A percentile compares a stretch with the other conserved stretches of the same genome.
phyloP scores from a whole-genome alignment of 2,329 filamentous ascomycete species.

The Furcasterigmium sp. region DNA sequence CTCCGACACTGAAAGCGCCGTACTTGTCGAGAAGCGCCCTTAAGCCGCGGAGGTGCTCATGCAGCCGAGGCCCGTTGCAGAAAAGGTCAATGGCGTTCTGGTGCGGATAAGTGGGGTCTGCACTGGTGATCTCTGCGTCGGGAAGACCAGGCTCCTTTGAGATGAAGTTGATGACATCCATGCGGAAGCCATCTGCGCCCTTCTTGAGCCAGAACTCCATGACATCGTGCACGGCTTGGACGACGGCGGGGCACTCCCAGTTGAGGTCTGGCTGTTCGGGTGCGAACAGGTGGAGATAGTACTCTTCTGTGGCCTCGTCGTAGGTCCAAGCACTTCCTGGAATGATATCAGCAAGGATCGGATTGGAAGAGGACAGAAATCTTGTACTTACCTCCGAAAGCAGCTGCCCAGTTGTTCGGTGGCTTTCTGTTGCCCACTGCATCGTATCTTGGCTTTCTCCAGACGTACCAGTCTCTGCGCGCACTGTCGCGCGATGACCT shows the following conservation, averaged over 20 bases:
- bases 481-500: slow-evolving; percentile 37
- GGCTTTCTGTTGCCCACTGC: slow-evolving; percentile 25
- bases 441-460: slow-evolving; percentile 37
- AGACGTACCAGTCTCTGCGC: slow-evolving; percentile 52
- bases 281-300: slow-evolving; percentile 56
- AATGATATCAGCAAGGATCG: slow-evolving; percentile 32
- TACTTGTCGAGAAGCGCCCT: slow-evolving; percentile 41
- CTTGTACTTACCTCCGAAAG: slow-evolving; percentile 29
- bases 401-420: slow-evolving; percentile 38
- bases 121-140: slow-evolving; percentile 34
- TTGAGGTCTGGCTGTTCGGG: slow-evolving; percentile 63
- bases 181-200: slow-evolving; percentile 53
- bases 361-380: slow-evolving; percentile 13
- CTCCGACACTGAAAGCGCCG: slow-evolving; percentile 50
- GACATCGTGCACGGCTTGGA: slow-evolving; percentile 52
- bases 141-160: slow-evolving; percentile 45
- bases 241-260: slow-evolving; percentile 56
- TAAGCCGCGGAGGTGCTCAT: slow-evolving; percentile 46
- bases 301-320: slow-evolving; percentile 27
- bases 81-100: slow-evolving; percentile 37
- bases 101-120: slow-evolving; percentile 26
- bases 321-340: slow-evolving; percentile 29
- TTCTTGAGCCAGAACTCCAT: slow-evolving; percentile 62
- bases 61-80: slow-evolving; percentile 50
- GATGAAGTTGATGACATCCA: slow-evolving; percentile 54